Evolutionary conservation across 495 filamentous ascomycete genomes (phyloP).

Genomic region (Glutinoglossum americanum): DNA sequence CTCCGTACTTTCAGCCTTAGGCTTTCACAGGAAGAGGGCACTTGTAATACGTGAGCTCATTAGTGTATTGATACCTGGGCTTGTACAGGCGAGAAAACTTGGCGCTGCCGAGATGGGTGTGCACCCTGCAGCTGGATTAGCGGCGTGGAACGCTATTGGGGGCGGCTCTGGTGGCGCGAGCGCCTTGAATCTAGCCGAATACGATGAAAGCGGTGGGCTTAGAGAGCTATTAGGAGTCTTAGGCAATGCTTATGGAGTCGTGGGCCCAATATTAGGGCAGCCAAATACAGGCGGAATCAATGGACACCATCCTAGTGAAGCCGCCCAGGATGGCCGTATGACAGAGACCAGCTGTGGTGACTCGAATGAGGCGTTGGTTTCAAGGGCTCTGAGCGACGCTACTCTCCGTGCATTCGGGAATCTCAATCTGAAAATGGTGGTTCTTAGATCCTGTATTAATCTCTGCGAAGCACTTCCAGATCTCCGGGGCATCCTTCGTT

Average conservation of each 20-base stretch:
- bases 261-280: neutral
- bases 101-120: constrained; percentile 88
- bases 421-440: constrained; percentile 53
- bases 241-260: constrained; percentile 24
- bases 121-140: constrained; percentile 72
- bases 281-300: neutral
- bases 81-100: constrained; percentile 81
- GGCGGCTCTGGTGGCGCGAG: constrained; percentile 29
- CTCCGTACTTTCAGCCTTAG: constrained; percentile 54
- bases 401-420: constrained; percentile 38
- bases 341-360: constrained; percentile 7
- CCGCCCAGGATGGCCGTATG: neutral
- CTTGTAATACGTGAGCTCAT: constrained; percentile 70
- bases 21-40: constrained; percentile 66
- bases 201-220: constrained; percentile 55
- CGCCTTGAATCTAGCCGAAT: constrained; percentile 49
- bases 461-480: constrained; percentile 87
- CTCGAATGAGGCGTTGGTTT: constrained; percentile 27
- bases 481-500: constrained; percentile 67
- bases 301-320: neutral
- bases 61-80: constrained; percentile 54
- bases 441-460: constrained; percentile 66
- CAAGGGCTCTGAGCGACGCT: constrained; percentile 29
- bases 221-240: constrained; percentile 32
- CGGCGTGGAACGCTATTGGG: constrained; percentile 31